phyloP scores from a whole-genome alignment of 2,329 filamentous ascomycete genomes.

The Neonectria neomacrospora region DNA sequence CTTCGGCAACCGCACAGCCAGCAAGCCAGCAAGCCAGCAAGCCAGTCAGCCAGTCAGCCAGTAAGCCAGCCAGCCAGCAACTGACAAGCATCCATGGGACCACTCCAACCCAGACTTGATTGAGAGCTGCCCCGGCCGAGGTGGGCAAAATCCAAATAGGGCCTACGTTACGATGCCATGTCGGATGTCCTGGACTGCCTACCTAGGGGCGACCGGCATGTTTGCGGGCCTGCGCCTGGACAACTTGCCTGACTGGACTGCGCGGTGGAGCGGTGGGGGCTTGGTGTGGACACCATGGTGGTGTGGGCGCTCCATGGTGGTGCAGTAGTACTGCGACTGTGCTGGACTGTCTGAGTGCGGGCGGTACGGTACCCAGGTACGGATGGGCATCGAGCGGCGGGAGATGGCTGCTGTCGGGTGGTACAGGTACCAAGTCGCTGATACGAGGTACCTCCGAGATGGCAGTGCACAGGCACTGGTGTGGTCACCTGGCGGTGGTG shows the following conservation, averaged over 20 bases:
- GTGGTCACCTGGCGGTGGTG: not conserved
- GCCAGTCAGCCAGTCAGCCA: not conserved
- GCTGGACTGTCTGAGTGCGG: conserved; percentile 6
- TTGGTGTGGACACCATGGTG: conserved; percentile 15
- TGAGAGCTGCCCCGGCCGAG: conserved; percentile 13
- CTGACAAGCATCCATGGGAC: conserved; percentile 21
- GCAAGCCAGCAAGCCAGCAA: not conserved
- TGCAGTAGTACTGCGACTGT: conserved; percentile 23
- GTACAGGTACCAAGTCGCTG: not conserved
- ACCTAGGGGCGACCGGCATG: conserved; percentile 21
- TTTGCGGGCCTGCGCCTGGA: conserved; percentile 16
- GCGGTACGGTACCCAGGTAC: not conserved
- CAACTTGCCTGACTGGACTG: conserved; percentile 17
- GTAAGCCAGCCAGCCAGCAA: not conserved
- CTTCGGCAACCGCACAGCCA: not conserved
- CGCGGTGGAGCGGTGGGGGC: conserved; percentile 14
- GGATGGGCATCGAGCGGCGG: not conserved
- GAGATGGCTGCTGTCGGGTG: conserved; percentile 5
- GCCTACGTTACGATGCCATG: conserved; percentile 10
- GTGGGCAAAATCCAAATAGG: conserved; percentile 12
- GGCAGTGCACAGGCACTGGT: not conserved
- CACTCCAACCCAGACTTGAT: conserved; percentile 19
- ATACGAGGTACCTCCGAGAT: not conserved
- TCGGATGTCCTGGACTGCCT: conserved; percentile 5
- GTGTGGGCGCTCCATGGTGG: conserved; percentile 19